phyloP scores from a whole-genome alignment of 306 rosid genomes.

The Sicyos edulis region DNA sequence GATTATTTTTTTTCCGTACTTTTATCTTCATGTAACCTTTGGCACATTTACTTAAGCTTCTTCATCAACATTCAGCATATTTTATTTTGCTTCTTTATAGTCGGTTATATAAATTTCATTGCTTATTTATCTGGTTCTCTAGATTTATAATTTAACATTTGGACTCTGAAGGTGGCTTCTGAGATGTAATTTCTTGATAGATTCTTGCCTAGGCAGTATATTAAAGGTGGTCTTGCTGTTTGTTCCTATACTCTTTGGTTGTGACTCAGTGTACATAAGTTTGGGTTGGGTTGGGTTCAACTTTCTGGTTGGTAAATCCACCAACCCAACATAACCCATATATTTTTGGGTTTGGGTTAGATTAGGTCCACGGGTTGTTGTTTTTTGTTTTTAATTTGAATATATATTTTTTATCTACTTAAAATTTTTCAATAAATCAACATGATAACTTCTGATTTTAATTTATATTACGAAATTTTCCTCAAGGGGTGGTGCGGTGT shows the following conservation, averaged over 20 bases:
- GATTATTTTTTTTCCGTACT: not conserved
- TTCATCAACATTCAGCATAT: constrained; percentile 3
- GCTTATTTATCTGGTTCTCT: constrained; percentile 10
- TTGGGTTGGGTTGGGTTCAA: not conserved
- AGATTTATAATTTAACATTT: not conserved
- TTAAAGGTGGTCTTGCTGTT: not conserved
- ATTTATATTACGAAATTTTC: too few relatives aligned
- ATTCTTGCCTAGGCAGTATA: not conserved
- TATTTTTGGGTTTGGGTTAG: too few relatives aligned
- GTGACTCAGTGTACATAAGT: not conserved
- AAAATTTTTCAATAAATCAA: too few relatives aligned
- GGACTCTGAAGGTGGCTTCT: not conserved
- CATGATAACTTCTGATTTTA: too few relatives aligned
- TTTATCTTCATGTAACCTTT: not conserved
- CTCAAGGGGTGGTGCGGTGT: too few relatives aligned
- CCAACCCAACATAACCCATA: too few relatives aligned
- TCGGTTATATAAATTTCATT: constrained; percentile 3
- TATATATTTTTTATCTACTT: too few relatives aligned
- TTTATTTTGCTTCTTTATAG: constrained; percentile 2
- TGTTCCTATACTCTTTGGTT: constrained; percentile 5
- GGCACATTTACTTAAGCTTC: not conserved
- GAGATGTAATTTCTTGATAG: not conserved
- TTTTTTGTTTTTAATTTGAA: too few relatives aligned
- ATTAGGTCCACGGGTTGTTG: too few relatives aligned
- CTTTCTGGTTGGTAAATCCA: too few relatives aligned